Evolutionary conservation across 805 yeast genomes (phyloP).

Genomic region (Ogataea minuta): DNA sequence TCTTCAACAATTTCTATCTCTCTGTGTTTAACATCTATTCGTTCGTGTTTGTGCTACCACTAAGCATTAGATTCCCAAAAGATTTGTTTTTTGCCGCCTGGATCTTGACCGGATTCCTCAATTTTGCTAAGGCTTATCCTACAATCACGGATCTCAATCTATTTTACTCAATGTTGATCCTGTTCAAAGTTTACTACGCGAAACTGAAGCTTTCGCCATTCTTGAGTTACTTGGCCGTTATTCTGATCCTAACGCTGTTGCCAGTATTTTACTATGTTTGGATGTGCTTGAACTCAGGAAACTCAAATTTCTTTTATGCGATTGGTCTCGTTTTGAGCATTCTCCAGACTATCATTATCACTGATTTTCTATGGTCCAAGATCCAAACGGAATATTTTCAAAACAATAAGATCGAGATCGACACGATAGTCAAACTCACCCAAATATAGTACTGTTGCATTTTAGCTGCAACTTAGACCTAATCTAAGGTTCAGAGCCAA

Average conservation of each 20-base stretch:
- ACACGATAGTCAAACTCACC: slow-evolving; percentile 42
- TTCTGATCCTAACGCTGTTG: slow-evolving; percentile 52
- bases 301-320: slow-evolving; percentile 94
- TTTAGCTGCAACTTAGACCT: too few species aligned
- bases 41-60: slow-evolving; percentile 65
- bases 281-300: slow-evolving; percentile 93
- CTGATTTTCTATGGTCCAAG: slow-evolving; percentile 82
- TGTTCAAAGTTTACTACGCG: slow-evolving; percentile 29
- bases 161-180: slow-evolving; percentile 31
- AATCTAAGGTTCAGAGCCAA: too few species aligned
- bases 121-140: slow-evolving; percentile 81
- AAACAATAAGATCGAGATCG: slow-evolving; percentile 41
- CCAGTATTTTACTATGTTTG: slow-evolving; percentile 93
- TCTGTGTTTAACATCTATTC: slow-evolving; percentile 80
- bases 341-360: slow-evolving; percentile 62
- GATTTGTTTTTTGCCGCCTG: slow-evolving; percentile 36
- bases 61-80: slow-evolving; percentile 62
- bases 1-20: slow-evolving; percentile 78
- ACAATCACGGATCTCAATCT: slow-evolving; percentile 70
- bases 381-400: slow-evolving; percentile 60
- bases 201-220: slow-evolving; percentile 31
- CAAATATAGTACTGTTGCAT: slow-evolving; percentile 38
- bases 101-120: slow-evolving; percentile 43
- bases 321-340: slow-evolving; percentile 78
- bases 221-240: slow-evolving; percentile 27